Percentiles rank a stretch among this genome's conserved stretches.
phyloP scores from a whole-genome alignment of 2,329 filamentous ascomycete genomes.

The Colletotrichum falcatum region DNA sequence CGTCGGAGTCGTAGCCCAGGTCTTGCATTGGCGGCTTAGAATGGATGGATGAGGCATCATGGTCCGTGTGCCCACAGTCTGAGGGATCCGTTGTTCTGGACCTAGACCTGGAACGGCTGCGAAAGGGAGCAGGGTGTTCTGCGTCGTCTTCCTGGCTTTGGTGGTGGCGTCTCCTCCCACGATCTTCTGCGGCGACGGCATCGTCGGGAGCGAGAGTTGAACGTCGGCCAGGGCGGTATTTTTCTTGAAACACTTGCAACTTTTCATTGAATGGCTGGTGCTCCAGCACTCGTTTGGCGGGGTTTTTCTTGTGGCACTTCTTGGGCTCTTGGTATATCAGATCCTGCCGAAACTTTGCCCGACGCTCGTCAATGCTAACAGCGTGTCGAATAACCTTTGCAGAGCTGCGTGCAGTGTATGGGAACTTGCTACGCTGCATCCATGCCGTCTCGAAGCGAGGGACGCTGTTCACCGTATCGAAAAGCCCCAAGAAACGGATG shows the following conservation, averaged over 20 bases:
- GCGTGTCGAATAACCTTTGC: slow-evolving; percentile 75
- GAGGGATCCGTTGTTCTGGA: slow-evolving; percentile 29
- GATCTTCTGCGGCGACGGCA: slow-evolving; percentile 31
- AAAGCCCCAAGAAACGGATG: slow-evolving; percentile 82
- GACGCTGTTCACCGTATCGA: slow-evolving; percentile 86
- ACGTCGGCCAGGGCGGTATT: slow-evolving; percentile 49
- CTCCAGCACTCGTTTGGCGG: slow-evolving; percentile 43
- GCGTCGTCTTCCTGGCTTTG: slow-evolving; percentile 42
- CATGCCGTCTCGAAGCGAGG: slow-evolving; percentile 80
- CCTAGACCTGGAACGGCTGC: slow-evolving; percentile 51
- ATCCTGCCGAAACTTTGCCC: slow-evolving; percentile 79
- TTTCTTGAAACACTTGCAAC: slow-evolving; percentile 49
- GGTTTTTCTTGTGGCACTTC: slow-evolving; percentile 42
- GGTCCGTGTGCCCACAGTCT: background rate
- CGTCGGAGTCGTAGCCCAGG: slow-evolving; percentile 57
- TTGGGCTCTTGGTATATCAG: slow-evolving; percentile 67
- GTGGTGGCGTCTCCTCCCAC: slow-evolving; percentile 19
- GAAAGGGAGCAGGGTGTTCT: slow-evolving; percentile 56
- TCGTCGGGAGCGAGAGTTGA: slow-evolving; percentile 37
- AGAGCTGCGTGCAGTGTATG: slow-evolving; percentile 70
- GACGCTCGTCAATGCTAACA: slow-evolving; percentile 77
- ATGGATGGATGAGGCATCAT: slow-evolving; percentile 29
- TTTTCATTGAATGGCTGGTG: slow-evolving; percentile 42
- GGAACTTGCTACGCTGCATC: slow-evolving; percentile 85
- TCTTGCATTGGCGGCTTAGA: slow-evolving; percentile 44